Evolutionary conservation across 1,284 basidiomycete species (phyloP), one percentile per base, ranked within the genome.

Genomic region (Mycena citricolor): DNA sequence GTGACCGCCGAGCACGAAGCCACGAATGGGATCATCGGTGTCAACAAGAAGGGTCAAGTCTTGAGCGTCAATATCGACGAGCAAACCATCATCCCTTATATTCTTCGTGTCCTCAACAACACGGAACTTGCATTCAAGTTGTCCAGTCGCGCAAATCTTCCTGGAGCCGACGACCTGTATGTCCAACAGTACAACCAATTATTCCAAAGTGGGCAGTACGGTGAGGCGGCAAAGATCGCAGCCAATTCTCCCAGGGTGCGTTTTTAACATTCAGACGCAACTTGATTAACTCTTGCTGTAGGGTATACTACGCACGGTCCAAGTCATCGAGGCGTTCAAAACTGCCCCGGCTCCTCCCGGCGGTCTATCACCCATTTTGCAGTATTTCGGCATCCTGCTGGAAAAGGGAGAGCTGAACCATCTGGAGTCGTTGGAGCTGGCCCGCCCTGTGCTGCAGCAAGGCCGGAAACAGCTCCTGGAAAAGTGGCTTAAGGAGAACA

Each of bases 401-500:
- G 97, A 99, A 74, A 97, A 94, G 68, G 95, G 95, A 28, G 90
- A 97, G 68, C 81, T 99, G 47, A 99, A 99, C 73, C 94, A 95
- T 66, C 81, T 88, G 26, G 97, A 99, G 67, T 97, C 93, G 25
- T 71, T 99, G 33, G 97, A 99, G 66, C 83, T 99, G 32, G 95
- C 97, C 1, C 84, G 93, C 40, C 97, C 97, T 17, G 97, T 99
- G 11, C 74, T 99, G 38, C 86, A 92, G 58, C 97, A 99, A 72
- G 94, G 94, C 42, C 84, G 94, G 61, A 99, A 99, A 71, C 94
- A 98, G 61, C 74, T 99, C 33, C 77, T 99, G 20, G 97, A 99
- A 73, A 99, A 99, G 64, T 99, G 97, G 97, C 73, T 99, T 55
- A 99, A 99, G 72, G 97, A 99, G 77, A 97, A 97, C 74, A 99